Conservation (phyloP, 371 early-diverging fungal species). For the Lichtheimia ornata region DNA sequence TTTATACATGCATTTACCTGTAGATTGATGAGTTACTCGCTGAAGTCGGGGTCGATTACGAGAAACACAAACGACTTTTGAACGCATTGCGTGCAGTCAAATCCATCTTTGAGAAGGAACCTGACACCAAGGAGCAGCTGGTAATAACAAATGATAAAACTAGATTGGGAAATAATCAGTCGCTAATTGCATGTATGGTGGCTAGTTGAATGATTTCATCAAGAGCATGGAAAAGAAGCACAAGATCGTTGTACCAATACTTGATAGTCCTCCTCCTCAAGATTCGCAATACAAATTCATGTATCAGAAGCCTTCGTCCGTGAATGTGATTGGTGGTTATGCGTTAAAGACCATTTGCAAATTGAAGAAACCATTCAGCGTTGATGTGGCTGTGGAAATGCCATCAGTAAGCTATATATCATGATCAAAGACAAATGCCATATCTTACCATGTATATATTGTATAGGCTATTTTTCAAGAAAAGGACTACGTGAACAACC, state of each 20-base stretch:
- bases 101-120: constrained; percentile 53
- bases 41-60: constrained; percentile 69
- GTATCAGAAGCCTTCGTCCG: constrained; percentile 72
- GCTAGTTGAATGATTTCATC: constrained; percentile 15
- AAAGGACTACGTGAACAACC: constrained; percentile 90
- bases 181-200: neutral
- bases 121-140: constrained; percentile 46
- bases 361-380: constrained; percentile 63
- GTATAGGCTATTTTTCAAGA: constrained; percentile 75
- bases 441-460: neutral
- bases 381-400: constrained; percentile 94
- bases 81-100: constrained; percentile 71
- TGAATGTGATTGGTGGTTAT: constrained; percentile 91
- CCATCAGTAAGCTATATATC: constrained; percentile 57
- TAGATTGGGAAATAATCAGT: neutral
- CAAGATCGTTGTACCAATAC: constrained; percentile 73
- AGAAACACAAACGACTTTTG: constrained; percentile 72
- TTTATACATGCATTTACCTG: neutral
- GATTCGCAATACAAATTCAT: constrained; percentile 77
- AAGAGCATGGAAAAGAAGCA: constrained; percentile 52
- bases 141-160: constrained; percentile 33
- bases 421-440: neutral
- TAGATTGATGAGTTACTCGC: constrained; percentile 83
- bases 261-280: constrained; percentile 66
- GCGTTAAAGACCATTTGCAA: constrained; percentile 78